These are phyloP conservation scores for Blastocystis sp. DNA, from an alignment of 352 stramenopile genomes.

Conservation along the genomic window DNA sequence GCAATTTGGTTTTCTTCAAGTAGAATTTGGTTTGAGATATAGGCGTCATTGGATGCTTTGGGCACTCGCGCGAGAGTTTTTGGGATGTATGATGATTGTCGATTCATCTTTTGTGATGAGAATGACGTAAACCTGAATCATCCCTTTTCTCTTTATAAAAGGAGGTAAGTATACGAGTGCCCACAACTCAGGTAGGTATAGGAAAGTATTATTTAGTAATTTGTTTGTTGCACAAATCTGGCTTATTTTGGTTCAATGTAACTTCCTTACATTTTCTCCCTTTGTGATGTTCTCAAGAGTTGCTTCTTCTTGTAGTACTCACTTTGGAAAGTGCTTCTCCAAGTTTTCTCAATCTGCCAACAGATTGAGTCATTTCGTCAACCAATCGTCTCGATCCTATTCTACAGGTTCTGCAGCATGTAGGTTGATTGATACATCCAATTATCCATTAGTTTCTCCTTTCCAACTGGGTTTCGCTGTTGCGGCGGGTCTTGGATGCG, in stretches of 20 bases:
- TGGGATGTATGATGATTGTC: slow-evolving; percentile 55
- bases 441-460: background rate
- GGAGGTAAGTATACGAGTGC: background rate
- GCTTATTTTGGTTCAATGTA: background rate
- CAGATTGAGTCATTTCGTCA: background rate
- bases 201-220: background rate
- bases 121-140: background rate
- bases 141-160: slow-evolving; percentile 44
- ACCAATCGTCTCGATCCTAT: slow-evolving; percentile 19
- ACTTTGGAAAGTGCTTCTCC: background rate
- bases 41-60: slow-evolving; percentile 14
- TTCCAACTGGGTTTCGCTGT: slow-evolving; percentile 48
- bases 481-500: slow-evolving; percentile 42
- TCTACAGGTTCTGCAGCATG: background rate
- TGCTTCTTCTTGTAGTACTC: background rate
- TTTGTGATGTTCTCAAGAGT: slow-evolving; percentile 45
- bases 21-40: slow-evolving; percentile 25
- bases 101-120: slow-evolving; percentile 32
- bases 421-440: background rate
- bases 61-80: slow-evolving; percentile 60
- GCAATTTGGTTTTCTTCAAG: background rate
- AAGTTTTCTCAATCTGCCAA: background rate
- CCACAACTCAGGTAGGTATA: background rate
- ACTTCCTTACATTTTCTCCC: background rate
- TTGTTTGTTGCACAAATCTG: background rate